phyloP scores from a whole-genome alignment of 78 protist genomes.

The Planoprotostelium fungivorum region DNA sequence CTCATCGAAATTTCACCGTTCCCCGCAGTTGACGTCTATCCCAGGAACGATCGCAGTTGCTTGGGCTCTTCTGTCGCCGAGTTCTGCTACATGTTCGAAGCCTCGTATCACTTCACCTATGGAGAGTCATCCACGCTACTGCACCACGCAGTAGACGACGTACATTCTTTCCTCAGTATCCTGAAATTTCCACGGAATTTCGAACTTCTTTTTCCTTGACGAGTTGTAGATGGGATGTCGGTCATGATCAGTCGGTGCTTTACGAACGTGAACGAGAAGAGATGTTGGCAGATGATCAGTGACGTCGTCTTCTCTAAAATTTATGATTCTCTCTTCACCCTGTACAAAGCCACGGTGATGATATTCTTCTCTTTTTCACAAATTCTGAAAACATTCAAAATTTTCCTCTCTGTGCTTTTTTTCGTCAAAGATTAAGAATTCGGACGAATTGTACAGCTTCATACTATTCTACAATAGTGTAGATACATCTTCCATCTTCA shows the following conservation, averaged over 20 bases:
- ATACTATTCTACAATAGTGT: too few relatives aligned
- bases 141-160: neutral
- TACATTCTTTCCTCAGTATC: neutral
- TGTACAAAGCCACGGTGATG: neutral
- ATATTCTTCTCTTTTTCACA: neutral
- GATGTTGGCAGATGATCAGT: neutral
- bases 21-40: too few relatives aligned
- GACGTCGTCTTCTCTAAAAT: neutral
- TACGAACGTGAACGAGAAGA: neutral
- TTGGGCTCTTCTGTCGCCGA: neutral
- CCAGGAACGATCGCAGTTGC: neutral
- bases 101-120: neutral
- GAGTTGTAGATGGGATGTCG: neutral
- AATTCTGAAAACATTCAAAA: too few relatives aligned
- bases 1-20: neutral
- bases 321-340: neutral
- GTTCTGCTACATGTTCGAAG: neutral
- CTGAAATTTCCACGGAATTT: neutral
- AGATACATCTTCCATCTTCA: neutral
- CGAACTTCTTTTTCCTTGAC: neutral
- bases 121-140: neutral
- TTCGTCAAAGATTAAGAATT: too few relatives aligned
- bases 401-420: too few relatives aligned
- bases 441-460: too few relatives aligned
- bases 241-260: neutral